Base-by-base conservation (phyloP, 768 basidiomycete genomes). In the Suillus tomentosus region DNA sequence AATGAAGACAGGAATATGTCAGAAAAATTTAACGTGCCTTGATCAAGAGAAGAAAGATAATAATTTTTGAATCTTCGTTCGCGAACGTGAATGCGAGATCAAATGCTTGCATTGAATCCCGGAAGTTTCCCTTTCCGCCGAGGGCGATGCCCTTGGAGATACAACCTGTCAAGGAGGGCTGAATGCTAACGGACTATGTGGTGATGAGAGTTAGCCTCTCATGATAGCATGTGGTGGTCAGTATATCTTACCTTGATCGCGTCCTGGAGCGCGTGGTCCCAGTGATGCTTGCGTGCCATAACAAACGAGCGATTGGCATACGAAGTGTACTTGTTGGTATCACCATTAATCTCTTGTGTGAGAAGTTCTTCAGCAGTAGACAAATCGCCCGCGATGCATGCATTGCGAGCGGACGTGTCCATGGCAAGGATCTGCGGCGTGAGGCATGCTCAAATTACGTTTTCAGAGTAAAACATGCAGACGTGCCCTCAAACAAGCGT, bases 101-200 rank as follows among this genome's bases (percentile, higher is more conserved):
- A 47, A 47, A 47, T 0, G 45, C 45, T 47, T 47, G 45, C 2
- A 22, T 47, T 10, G 45, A 47, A 47, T 47, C n/a, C 45, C 45
- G 45, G n/a, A 47, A 11, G 45, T 47, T 47, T 10, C 45, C 45
- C 11, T 47, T 22, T 10, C 45, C 45, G 5, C 45, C 3, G n/a
- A 47, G 45, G n/a, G 45, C 45, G 5, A 47, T 47, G 45, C 45
- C 45, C 45, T 47, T 47, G 45, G 45, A 47, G n/a, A 47, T 47
- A 47, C 45, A 50, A 22, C 48, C 48, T 50, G 24, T 50, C 48
- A 50, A 50, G 13, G 24, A 24, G 6, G 48, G 48, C 22, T 24
- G 48, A 24, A 50, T 50, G 24, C 48, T 24, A 11, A 24, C 6
- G 7, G 48, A 50, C 48, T 50, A 24, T 7, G 6, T 50, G 5